A percentile compares a stretch with the other conserved stretches of the same genome.
These are phyloP conservation scores for Mycena haematopus DNA, from an alignment of 768 basidiomycete genomes.

Conservation along the genomic window DNA sequence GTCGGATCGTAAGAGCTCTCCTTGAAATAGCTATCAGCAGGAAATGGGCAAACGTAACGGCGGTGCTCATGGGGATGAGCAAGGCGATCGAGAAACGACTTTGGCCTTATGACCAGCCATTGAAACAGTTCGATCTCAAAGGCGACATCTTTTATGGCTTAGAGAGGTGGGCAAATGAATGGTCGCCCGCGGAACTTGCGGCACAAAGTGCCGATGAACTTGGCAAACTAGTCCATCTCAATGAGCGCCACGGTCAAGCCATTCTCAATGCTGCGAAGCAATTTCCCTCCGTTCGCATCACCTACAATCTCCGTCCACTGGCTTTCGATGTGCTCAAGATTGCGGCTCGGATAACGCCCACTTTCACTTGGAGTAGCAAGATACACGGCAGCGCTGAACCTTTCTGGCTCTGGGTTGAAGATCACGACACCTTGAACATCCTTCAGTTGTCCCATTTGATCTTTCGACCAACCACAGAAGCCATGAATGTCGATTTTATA, in stretches of 20 bases:
- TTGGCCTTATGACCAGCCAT: slow-evolving; percentile 95
- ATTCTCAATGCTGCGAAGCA: slow-evolving; percentile 81
- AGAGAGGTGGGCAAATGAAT: slow-evolving; percentile 82
- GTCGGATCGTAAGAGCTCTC: slow-evolving; percentile 91
- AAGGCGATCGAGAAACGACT: slow-evolving; percentile 91
- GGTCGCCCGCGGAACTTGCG: slow-evolving; percentile 75
- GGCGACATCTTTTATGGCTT: slow-evolving; percentile 80
- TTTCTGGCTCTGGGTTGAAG: slow-evolving; percentile 97
- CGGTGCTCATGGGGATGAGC: slow-evolving; percentile 86
- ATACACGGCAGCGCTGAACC: slow-evolving; percentile 80
- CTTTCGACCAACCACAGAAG: slow-evolving; percentile 69
- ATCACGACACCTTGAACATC: slow-evolving; percentile 79
- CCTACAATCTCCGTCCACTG: slow-evolving; percentile 79
- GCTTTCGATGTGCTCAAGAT: slow-evolving; percentile 85
- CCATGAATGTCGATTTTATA: slow-evolving; percentile 75
- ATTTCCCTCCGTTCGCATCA: slow-evolving; percentile 77
- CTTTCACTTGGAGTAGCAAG: slow-evolving; percentile 83
- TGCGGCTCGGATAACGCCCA: slow-evolving; percentile 61
- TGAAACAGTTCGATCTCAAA: slow-evolving; percentile 82
- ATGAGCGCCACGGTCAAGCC: slow-evolving; percentile 83
- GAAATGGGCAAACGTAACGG: slow-evolving; percentile 86
- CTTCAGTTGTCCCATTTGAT: slow-evolving; percentile 78
- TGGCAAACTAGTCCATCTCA: slow-evolving; percentile 84
- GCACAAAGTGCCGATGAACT: slow-evolving; percentile 68
- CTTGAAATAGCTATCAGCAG: slow-evolving; percentile 93